Evolutionary conservation across 2,329 filamentous ascomycete species (phyloP), one percentile per base, ranked within the genome.

Genomic region (Aspergillus sojae): DNA sequence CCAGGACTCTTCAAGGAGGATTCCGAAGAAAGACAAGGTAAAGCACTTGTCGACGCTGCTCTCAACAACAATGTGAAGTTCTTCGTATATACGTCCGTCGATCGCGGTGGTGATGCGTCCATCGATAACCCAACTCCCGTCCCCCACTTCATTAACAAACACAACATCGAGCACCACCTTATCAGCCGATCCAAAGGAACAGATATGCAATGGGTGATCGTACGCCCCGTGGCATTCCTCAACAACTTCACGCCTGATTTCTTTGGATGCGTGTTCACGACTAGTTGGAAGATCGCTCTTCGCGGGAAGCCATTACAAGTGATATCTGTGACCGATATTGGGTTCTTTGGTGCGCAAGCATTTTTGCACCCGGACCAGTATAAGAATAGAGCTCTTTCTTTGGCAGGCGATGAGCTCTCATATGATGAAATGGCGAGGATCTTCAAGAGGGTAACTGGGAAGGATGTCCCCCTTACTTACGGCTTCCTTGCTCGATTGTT

Each of bases 81-180:
- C 70, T 88, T 91, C 68, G 83, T 91, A 52, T 91, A 89, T 76
- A 85, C 82, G 34, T 86, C 83, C 58, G 86, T 89, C 30, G 89
- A 91, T 66, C 86, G 89, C 45, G 86, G 87, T 50, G 87, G 88
- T 53, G 82, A 85, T 45, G 75, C 77, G 2, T 81, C 80, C 6
- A 83, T 81, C 54, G 82, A 84, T 69, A 80, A 82, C 5, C 78
- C 82, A 0, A 89, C 88, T 0, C 71, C 80, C 0, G 81, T 90
- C 54, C 85, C 86, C 0, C 88, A 91, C 73, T 91, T 91, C 73
- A 81, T 81, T 62, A 81, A 75, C 68, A 91, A 91, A 72, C 82
- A 86, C 68, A 74, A 82, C 12, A 87, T 91, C 68, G 89, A 91
- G 76, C 77, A 84, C 58, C 80, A 91, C 66, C 81, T 91, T n/a